A percentile compares a stretch with the other conserved stretches of the same genome.
phyloP scores from a whole-genome alignment of 345 rosid species.

The Eucalyptus grandis region DNA sequence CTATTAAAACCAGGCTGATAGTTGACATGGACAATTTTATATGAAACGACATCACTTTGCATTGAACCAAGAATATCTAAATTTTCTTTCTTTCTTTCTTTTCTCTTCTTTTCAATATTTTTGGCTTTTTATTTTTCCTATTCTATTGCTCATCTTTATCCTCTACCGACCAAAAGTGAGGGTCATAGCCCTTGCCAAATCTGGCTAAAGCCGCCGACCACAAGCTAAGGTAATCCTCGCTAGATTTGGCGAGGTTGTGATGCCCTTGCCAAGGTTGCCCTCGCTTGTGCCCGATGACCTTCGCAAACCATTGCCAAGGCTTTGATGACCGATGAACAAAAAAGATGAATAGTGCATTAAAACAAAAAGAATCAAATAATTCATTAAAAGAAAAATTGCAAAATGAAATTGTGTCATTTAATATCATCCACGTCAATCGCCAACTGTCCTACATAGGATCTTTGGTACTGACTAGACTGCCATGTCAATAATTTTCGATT shows the following conservation, averaged over 20 bases:
- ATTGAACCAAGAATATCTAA: no score
- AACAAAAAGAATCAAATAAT: background rate
- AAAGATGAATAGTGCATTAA: background rate
- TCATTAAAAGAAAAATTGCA: background rate
- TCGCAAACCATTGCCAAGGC: background rate
- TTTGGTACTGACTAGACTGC: fast-evolving
- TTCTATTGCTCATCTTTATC: background rate
- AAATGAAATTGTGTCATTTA: background rate
- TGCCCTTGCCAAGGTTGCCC: background rate
- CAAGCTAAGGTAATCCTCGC: background rate
- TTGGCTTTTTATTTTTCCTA: background rate
- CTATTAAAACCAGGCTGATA: no score
- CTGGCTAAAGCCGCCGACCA: background rate
- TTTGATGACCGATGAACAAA: background rate
- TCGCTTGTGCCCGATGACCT: background rate
- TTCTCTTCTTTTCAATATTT: background rate
- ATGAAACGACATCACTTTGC: no score
- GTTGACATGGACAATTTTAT: no score
- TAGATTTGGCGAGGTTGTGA: background rate
- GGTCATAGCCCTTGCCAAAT: background rate
- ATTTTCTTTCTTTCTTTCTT: no score
- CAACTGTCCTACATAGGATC: background rate
- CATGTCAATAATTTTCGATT: background rate
- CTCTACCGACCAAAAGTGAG: background rate
- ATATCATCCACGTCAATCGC: background rate